A percentile compares a stretch with the other conserved stretches of the same genome.
Conservation (phyloP, 1,284 basidiomycete genomes). For the Sporisorium scitamineum region DNA sequence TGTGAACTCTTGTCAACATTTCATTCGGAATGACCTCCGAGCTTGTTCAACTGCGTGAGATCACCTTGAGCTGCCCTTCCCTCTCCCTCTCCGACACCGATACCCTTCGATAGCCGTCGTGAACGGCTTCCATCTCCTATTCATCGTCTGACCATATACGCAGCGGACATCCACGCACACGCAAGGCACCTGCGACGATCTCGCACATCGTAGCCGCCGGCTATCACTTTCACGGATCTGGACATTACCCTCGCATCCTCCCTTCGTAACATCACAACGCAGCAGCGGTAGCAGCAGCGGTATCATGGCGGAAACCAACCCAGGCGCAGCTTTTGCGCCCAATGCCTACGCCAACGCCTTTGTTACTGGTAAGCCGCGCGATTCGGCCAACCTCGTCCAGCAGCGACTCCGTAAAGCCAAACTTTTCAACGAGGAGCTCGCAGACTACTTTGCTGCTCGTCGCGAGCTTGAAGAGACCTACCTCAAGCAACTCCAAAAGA, state of each 20-base stretch:
- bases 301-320: slow-evolving; percentile 34
- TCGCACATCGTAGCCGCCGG: background rate
- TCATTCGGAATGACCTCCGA: too few relatives aligned
- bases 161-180: background rate
- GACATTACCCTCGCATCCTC: background rate
- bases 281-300: background rate
- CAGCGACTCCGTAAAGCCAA: slow-evolving; percentile 59
- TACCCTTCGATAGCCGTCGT: background rate
- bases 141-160: background rate
- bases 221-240: background rate
- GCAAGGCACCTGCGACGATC: background rate
- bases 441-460: slow-evolving; percentile 72
- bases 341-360: slow-evolving; percentile 57
- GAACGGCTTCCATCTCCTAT: too few relatives aligned
- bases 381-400: slow-evolving; percentile 38
- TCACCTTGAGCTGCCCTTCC: too few relatives aligned
- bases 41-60: too few relatives aligned
- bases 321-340: slow-evolving; percentile 39
- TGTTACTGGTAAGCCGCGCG: slow-evolving; percentile 41
- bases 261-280: background rate
- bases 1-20: too few relatives aligned
- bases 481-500: slow-evolving; percentile 72
- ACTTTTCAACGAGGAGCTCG: slow-evolving; percentile 65
- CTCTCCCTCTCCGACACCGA: background rate
- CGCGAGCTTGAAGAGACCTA: slow-evolving; percentile 71